phyloP scores from a whole-genome alignment of 169 alveolate genomes.

The Plasmodium falciparum region DNA sequence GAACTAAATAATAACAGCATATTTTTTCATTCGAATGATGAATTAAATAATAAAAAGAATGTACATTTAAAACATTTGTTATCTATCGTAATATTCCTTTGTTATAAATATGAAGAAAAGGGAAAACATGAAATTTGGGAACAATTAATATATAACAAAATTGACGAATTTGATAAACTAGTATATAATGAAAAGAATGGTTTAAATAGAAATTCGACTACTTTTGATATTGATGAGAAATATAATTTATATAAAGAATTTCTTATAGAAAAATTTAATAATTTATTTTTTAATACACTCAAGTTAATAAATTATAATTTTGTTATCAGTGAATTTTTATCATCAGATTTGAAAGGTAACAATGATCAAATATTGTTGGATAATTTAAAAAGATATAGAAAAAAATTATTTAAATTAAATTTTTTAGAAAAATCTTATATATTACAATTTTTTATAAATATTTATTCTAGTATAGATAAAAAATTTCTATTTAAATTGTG shows the following conservation, averaged over 20 bases:
- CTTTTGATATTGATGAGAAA: slow-evolving; percentile 28
- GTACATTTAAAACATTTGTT: slow-evolving; percentile 56
- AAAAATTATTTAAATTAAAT: slow-evolving; percentile 14
- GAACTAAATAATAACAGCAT: slow-evolving; percentile 21
- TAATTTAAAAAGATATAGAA: slow-evolving; percentile 2
- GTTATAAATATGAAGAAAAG: slow-evolving; percentile 76
- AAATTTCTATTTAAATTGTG: slow-evolving; percentile 66
- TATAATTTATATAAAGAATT: slow-evolving; percentile 57
- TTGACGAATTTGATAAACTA: slow-evolving; percentile 74
- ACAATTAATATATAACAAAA: slow-evolving; percentile 50
- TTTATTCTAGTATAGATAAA: slow-evolving; percentile 73
- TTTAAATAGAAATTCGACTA: slow-evolving; percentile 1
- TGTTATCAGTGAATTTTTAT: slow-evolving; percentile 33
- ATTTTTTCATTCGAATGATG: slow-evolving; percentile 31
- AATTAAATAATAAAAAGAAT: not conserved
- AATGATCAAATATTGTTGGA: not conserved
- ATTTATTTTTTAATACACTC: slow-evolving; percentile 51
- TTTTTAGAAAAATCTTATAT: slow-evolving; percentile 60
- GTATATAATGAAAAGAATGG: slow-evolving; percentile 38
- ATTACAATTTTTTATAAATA: slow-evolving; percentile 66
- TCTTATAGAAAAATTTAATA: slow-evolving; percentile 58
- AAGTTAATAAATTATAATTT: slow-evolving; percentile 67
- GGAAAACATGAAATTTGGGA: slow-evolving; percentile 77
- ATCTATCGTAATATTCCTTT: slow-evolving; percentile 61
- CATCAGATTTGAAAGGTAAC: not conserved